Evolutionary conservation across 192 early-diverging fungal genomes (phyloP), one percentile per base, ranked within the genome.

Genomic region (Umbelopsis ramanniana): DNA sequence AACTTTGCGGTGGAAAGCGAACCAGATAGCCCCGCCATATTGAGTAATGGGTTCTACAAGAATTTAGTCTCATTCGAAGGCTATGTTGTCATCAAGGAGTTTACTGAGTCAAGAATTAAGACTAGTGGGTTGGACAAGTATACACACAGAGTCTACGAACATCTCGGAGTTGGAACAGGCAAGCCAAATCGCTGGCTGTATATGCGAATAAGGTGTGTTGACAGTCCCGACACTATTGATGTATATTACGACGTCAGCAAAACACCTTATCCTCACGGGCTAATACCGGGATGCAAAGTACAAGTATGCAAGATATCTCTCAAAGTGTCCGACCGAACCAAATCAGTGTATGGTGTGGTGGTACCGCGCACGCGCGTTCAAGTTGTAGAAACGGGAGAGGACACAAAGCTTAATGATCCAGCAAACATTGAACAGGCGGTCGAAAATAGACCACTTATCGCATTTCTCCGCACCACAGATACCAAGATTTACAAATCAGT

Each of bases 101-200:
- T 63, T 38, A 63, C 57, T 14, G 57, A 63, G 35, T 63, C 57
- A 38, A 33, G 15, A 14, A 17, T 37, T 5, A 17, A 12, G 4
- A 26, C 15, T 37, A 35, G 29, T 37, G 57, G 26, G 17, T 10
- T 35, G 9, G 33, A 63, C 14, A 63, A 37, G 33, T 63, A 63
- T 17, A 35, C 57, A 15, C 29, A 14, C 3, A 4, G 8, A 37
- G 1, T 37, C 33, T 63, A 38, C 33, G 57, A 63, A 4, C 26
- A 37, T n/a, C 57, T 72, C 46, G 43, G 33, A n/a, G 22, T 76
- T 17, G 75, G 75, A 9, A 76, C 55, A 5, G 70, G 70, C 15
- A 35, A 60, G 22, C 57, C 70, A 1, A 47, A 54, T 6, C 75
- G 75, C 10, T 63, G 40, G 23, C 46, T 76, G 3, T 72, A 66